Base-by-base conservation (phyloP, 768 basidiomycete species). In the Lactifluus subvellereus region DNA sequence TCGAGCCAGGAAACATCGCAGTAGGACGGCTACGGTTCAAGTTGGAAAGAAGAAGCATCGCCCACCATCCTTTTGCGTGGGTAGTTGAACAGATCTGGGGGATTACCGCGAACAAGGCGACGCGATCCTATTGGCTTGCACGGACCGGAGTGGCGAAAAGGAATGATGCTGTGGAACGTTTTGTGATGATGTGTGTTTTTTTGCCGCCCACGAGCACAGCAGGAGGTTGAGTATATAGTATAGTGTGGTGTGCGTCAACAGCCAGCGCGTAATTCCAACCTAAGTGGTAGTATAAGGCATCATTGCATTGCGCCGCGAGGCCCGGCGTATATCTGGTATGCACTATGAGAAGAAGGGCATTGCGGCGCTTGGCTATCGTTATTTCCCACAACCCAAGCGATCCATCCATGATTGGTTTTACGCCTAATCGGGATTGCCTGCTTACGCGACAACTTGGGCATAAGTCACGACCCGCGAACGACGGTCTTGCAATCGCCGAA, bases 381-480 rank as follows among this genome's bases (percentile, higher is more conserved):
- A 37, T 18, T 40, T 22, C 35, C 47, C 47, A 48, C 47, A 48
- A 48, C 20, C 47, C 22, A 11, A 13, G 22, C 22, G 47, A 10
- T 8, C 40, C 40, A 43, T 43, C 47, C 11, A 27, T 20, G 51
- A 49, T 54, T 52, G 27, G 57, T 52, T 52, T 32, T 40, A n/a
- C 35, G 2, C 45, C 55, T 9, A 35, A 56, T 56, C n/a, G 52
- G 13, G 50, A 33, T 33, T 16, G 35, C 8, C 14, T 48, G 62
- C 51, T 62, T 62, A 62, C 57, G 51, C 37, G 45, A 47, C n/a
- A 7, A 7, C 47, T 48, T 27, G 9, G 9, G 18, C 11, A 32
- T 49, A 49, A 58, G 62, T 63, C 59, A 63, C 62, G 45, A 33
- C 30, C 62, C 62, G 62, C 32, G 57, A n/a, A 59, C 1, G 30